These are phyloP conservation scores for Hydnum rufescens DNA, from an alignment of 768 basidiomycete genomes.

Conservation along the genomic window DNA sequence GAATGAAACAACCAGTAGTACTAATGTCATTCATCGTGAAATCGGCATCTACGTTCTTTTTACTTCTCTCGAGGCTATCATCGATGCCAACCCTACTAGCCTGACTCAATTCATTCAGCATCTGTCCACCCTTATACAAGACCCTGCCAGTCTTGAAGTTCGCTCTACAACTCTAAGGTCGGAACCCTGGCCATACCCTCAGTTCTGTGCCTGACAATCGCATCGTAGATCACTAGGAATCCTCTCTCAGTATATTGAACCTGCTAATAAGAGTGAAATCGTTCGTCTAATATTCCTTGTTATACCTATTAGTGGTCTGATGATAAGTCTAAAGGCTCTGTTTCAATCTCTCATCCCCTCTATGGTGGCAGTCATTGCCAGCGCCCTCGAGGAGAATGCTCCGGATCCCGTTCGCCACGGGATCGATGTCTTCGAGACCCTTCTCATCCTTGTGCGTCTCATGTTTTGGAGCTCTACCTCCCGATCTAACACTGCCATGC, in stretches of 20 bases:
- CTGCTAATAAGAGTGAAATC: constrained; percentile 70
- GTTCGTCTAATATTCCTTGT: constrained; percentile 25
- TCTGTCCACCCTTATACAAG: constrained; percentile 48
- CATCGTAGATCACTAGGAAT: constrained; percentile 57
- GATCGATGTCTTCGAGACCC: constrained; percentile 90
- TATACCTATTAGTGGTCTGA: neutral
- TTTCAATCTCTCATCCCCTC: constrained; percentile 74
- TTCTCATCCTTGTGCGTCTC: constrained; percentile 66
- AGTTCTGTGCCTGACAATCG: neutral
- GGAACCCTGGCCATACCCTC: constrained; percentile 7
- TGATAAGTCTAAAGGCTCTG: constrained; percentile 2
- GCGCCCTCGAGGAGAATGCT: constrained; percentile 59
- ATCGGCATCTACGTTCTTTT: constrained; percentile 77
- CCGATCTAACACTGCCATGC: constrained; percentile 10
- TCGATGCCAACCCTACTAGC: constrained; percentile 71
- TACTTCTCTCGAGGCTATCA: constrained; percentile 79
- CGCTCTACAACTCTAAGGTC: constrained; percentile 76
- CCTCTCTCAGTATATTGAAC: constrained; percentile 80
- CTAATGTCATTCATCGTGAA: constrained; percentile 62
- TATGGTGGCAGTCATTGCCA: constrained; percentile 78
- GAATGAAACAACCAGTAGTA: constrained; percentile 50
- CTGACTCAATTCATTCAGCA: constrained; percentile 58
- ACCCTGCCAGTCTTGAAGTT: constrained; percentile 78
- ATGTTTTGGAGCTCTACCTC: neutral
- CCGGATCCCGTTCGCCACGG: constrained; percentile 69